Evolutionary conservation across 495 filamentous ascomycete species (phyloP).

Genomic region (Chaetomidium leptoderma): DNA sequence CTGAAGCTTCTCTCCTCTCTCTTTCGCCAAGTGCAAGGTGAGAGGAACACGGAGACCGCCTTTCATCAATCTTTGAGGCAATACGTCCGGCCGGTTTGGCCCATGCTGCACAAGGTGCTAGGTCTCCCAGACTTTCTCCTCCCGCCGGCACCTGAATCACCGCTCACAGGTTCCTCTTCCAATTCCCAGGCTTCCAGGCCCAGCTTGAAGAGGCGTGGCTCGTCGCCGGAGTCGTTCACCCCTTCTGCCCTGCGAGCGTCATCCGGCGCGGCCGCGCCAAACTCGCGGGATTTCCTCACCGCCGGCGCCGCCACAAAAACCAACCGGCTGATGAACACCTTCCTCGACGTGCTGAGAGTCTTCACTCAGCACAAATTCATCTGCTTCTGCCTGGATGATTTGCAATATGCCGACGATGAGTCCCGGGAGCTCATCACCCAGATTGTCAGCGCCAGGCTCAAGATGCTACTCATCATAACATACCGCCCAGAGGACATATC

Average conservation of each 20-base stretch:
- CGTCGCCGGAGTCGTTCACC: slow-evolving; percentile 39
- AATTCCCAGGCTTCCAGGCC: slow-evolving; percentile 23
- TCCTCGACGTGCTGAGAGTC: slow-evolving; percentile 75
- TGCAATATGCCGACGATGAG: slow-evolving; percentile 84
- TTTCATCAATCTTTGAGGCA: slow-evolving; percentile 73
- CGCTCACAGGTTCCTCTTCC: slow-evolving; percentile 21
- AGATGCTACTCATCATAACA: slow-evolving; percentile 72
- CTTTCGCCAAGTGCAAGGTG: slow-evolving; percentile 87
- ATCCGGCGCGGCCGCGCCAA: slow-evolving; percentile 40
- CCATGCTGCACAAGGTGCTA: slow-evolving; percentile 67
- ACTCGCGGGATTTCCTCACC: slow-evolving; percentile 66
- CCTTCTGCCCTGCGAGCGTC: slow-evolving; percentile 11
- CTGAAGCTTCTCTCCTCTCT: slow-evolving; percentile 74
- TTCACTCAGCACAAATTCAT: slow-evolving; percentile 75
- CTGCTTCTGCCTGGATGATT: slow-evolving; percentile 77
- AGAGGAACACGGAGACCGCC: slow-evolving; percentile 75
- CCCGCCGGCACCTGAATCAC: slow-evolving; percentile 34
- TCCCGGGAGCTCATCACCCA: slow-evolving; percentile 72
- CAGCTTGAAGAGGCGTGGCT: slow-evolving; percentile 35
- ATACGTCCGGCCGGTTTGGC: slow-evolving; percentile 73
- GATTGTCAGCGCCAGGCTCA: slow-evolving; percentile 66
- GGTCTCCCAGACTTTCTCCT: slow-evolving; percentile 74
- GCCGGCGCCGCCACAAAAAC: slow-evolving; percentile 66
- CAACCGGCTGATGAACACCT: slow-evolving; percentile 75
- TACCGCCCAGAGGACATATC: slow-evolving; percentile 53